Percentiles rank a stretch among this genome's conserved stretches.
phyloP scores from a whole-genome alignment of 2,329 filamentous ascomycete species.

The Penicillium occitanis region DNA sequence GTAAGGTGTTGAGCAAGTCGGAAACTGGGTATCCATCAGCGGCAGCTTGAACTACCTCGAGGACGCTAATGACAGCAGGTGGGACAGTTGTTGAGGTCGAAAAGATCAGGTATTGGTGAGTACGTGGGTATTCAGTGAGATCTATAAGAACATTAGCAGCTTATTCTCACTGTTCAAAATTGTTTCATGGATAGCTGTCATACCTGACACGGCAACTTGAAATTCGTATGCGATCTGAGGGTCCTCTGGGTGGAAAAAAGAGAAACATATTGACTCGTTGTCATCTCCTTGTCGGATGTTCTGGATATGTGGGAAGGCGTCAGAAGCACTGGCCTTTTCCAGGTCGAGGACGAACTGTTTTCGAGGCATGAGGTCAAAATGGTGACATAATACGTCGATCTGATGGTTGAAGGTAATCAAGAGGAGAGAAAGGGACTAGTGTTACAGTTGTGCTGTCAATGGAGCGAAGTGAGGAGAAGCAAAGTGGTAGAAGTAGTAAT shows the following conservation, averaged over 20 bases:
- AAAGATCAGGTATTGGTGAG: constrained; percentile 60
- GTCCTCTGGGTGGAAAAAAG: constrained; percentile 43
- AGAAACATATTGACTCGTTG: constrained; percentile 70
- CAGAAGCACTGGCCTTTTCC: constrained; percentile 39
- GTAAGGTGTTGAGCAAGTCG: constrained; percentile 52
- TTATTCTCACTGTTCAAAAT: background rate
- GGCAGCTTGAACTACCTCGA: constrained; percentile 50
- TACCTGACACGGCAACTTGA: constrained; percentile 43
- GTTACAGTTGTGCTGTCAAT: background rate
- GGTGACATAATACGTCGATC: background rate
- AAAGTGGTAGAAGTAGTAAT: background rate
- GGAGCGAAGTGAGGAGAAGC: background rate
- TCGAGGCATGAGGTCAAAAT: constrained; percentile 57
- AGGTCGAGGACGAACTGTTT: constrained; percentile 64
- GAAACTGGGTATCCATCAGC: constrained; percentile 47
- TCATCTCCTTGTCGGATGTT: constrained; percentile 63
- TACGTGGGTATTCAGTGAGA: constrained; percentile 59
- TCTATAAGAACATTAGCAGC: constrained; percentile 40
- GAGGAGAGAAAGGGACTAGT: background rate
- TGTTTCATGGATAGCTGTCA: background rate
- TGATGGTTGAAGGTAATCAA: background rate
- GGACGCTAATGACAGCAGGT: constrained; percentile 30
- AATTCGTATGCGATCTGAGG: constrained; percentile 32
- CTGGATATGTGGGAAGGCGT: constrained; percentile 51
- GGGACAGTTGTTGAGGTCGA: constrained; percentile 47